Percentiles rank a stretch among this genome's conserved stretches.
phyloP scores from a whole-genome alignment of 1,139 yeast genomes.

The Debaryomyces subglobosus region DNA sequence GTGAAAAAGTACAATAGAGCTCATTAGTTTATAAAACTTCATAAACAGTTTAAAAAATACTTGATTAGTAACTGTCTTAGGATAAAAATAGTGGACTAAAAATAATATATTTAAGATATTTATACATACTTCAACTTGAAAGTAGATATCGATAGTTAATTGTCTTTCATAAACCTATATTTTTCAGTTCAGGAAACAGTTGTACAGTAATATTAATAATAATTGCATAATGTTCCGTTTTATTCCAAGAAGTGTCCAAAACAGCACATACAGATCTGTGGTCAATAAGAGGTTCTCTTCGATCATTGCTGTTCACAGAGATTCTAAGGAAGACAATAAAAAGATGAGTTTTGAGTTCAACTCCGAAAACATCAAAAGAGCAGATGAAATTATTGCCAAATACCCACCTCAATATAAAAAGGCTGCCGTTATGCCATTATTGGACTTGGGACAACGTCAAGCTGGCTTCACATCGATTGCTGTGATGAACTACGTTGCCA shows the following conservation, averaged over 20 bases:
- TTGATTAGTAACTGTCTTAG: background rate
- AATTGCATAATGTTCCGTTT: slow-evolving; percentile 18
- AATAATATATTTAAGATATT: background rate
- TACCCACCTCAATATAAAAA: slow-evolving; percentile 88
- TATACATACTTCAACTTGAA: background rate
- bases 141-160: background rate
- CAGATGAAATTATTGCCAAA: slow-evolving; percentile 73
- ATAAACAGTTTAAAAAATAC: background rate
- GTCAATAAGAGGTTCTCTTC: slow-evolving; percentile 34
- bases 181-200: background rate
- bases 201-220: background rate
- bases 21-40: background rate
- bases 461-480: slow-evolving; percentile 84
- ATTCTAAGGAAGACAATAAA: slow-evolving; percentile 69
- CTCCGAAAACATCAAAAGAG: slow-evolving; percentile 68
- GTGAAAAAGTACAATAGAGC: slow-evolving; percentile 5
- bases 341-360: slow-evolving; percentile 73
- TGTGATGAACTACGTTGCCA: slow-evolving; percentile 92
- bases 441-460: slow-evolving; percentile 89
- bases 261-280: slow-evolving; percentile 7
- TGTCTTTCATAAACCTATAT: background rate
- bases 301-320: slow-evolving; percentile 71
- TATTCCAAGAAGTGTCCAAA: slow-evolving; percentile 12
- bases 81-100: slow-evolving; percentile 1
- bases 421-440: slow-evolving; percentile 85